phyloP scores from a whole-genome alignment of 495 filamentous ascomycete genomes.

The Cercophora scortea region DNA sequence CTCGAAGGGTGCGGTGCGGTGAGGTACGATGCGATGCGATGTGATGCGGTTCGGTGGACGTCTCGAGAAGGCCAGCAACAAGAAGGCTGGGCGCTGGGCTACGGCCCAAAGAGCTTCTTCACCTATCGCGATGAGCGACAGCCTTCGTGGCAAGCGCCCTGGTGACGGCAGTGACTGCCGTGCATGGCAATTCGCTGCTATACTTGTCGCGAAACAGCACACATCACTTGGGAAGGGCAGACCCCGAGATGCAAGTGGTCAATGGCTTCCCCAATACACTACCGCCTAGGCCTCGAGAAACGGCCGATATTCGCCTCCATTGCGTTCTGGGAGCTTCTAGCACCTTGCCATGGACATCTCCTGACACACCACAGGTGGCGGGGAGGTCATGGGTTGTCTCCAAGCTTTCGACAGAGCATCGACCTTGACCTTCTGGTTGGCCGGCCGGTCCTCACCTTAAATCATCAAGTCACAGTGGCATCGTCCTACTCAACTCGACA shows the following conservation, averaged over 20 bases:
- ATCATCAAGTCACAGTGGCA: neutral
- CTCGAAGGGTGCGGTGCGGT: no score
- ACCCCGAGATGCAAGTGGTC: neutral
- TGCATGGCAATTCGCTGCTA: neutral
- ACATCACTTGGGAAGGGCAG: neutral
- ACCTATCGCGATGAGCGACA: neutral
- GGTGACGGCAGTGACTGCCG: neutral
- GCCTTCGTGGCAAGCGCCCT: neutral
- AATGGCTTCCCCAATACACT: neutral
- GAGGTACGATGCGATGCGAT: no score
- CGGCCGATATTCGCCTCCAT: neutral
- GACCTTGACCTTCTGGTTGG: neutral
- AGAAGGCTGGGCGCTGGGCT: neutral
- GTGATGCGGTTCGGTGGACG: no score
- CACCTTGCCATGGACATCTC: neutral
- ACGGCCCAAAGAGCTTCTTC: neutral
- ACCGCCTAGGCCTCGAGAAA: neutral
- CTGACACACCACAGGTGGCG: constrained; percentile 1
- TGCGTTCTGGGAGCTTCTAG: neutral
- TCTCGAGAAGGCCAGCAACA: neutral
- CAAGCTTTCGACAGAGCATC: neutral
- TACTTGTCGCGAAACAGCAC: neutral
- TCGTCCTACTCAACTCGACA: neutral
- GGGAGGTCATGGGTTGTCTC: neutral
- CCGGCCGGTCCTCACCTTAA: neutral